Conservation (phyloP, 2,329 filamentous ascomycete species). For the Trichoderma sp. region DNA sequence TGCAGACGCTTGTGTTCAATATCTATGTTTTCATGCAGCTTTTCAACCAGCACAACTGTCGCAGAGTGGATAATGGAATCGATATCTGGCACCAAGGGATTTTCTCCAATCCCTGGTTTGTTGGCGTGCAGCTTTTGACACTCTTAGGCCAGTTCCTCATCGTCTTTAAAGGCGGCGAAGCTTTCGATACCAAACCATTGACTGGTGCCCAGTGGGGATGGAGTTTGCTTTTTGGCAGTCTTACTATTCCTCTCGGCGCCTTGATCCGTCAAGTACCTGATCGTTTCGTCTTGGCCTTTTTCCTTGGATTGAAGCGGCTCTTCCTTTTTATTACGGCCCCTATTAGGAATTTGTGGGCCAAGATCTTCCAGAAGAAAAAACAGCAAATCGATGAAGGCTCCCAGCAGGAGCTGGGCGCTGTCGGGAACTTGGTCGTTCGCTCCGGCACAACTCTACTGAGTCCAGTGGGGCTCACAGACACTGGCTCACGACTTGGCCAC, state of each 20-base stretch:
- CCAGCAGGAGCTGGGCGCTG: conserved; percentile 34
- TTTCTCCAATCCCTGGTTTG: conserved; percentile 75
- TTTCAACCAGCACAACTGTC: conserved; percentile 81
- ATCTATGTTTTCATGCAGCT: conserved; percentile 90
- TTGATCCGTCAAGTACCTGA: conserved; percentile 49
- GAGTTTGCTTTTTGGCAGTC: conserved; percentile 67
- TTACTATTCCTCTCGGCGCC: conserved; percentile 66
- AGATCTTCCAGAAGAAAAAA: conserved; percentile 35
- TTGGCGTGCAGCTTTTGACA: conserved; percentile 68
- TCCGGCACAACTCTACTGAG: conserved; percentile 5
- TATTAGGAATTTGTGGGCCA: conserved; percentile 33
- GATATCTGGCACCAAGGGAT: conserved; percentile 80
- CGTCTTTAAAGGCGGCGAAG: conserved; percentile 69
- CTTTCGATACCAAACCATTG: conserved; percentile 65
- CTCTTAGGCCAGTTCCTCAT: conserved; percentile 73
- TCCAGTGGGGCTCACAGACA: background rate
- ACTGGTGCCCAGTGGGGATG: conserved; percentile 71
- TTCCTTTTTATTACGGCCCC: conserved; percentile 33
- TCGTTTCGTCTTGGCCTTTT: conserved; percentile 38
- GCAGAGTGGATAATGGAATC: conserved; percentile 79
- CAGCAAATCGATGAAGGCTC: conserved; percentile 32
- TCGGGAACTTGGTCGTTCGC: conserved; percentile 32
- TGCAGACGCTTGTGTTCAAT: conserved; percentile 77
- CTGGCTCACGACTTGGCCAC: background rate
- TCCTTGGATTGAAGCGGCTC: conserved; percentile 34